Evolutionary conservation across 257 asterid species (phyloP).

Genomic region (Lycium ferocissimum): DNA sequence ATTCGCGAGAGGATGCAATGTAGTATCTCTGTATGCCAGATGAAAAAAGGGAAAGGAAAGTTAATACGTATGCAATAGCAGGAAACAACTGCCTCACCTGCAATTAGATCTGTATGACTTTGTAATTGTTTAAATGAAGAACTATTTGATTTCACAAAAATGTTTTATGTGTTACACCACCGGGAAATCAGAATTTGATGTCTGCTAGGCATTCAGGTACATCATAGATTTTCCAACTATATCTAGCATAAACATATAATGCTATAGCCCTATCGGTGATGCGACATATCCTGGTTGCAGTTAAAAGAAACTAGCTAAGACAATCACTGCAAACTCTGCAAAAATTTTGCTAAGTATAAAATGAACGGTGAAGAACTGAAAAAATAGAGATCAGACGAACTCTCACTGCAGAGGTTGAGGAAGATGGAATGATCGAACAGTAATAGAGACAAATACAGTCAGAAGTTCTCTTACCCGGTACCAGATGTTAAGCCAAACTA

Average conservation of each 20-base stretch:
- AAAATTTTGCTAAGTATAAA: not conserved
- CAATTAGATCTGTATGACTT: not conserved
- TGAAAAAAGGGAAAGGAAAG: not conserved
- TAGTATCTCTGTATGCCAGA: slow-evolving; percentile 55
- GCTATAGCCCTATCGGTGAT: not conserved
- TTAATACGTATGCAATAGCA: not conserved
- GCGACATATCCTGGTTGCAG: not conserved
- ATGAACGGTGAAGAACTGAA: not conserved
- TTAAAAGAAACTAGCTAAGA: not conserved
- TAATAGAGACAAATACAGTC: not conserved
- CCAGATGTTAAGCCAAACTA: slow-evolving; percentile 67
- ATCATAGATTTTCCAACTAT: not conserved
- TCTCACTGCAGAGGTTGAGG: not conserved
- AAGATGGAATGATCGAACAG: not conserved
- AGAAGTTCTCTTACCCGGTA: slow-evolving; percentile 58
- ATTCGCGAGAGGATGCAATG: slow-evolving; percentile 68
- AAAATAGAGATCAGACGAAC: not conserved
- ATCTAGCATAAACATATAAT: not conserved
- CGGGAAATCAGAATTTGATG: no score
- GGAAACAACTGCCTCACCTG: not conserved
- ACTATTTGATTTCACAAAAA: not conserved
- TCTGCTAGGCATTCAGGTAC: no score
- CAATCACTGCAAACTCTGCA: not conserved
- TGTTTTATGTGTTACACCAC: not conserved
- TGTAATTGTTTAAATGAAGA: not conserved